Evolutionary conservation across 495 filamentous ascomycete species (phyloP), one percentile per base, ranked within the genome.

Genomic region (Cryomyces minteri): DNA sequence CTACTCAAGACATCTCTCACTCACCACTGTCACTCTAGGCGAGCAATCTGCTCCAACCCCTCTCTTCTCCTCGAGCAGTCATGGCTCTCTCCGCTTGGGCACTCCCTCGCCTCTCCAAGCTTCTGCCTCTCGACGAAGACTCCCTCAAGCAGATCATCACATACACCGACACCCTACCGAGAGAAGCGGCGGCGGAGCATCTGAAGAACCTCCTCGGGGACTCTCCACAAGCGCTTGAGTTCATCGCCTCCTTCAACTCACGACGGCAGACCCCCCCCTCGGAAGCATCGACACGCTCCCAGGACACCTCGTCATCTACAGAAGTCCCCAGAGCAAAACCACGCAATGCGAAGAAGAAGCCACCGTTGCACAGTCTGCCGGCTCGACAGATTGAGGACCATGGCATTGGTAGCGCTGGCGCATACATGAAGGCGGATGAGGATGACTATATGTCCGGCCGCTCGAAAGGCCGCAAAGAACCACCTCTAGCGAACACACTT

Each of bases 161-260:
- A 4, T 92, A 94, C 58, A 75, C 84, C 4, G 65, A 76, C 18
- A 77, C 73, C 9, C 66, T 82, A 1, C 75, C 84, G 31, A 84
- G 80, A 54, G 66, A 76, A 34, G 78, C 78, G 47, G 83, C 82
- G 12, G 82, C 77, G 29, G 77, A 84, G 18, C 80, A 95, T 59
- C 80, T 98, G 48, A 83, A 80, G 60, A 82, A 84, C 58, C 67
- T 96, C 31, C 74, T 98, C 2, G 90, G 87, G 40, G 84, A 93
- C 58, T 84, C 84, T 5, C 73, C 85, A 10, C 76, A 82, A 49
- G 79, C 82, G 0, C 62, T 95, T 48, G 86, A 93, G 48, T 98
- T 96, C 58, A 94, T 98, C 53, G 76, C 85, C 25, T 77, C 79
- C 38, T 96, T 94, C 69, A 96, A 90, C 58, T 67, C 77, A 7